Evolutionary conservation across 1,284 basidiomycete species (phyloP), one percentile per base, ranked within the genome.

Genomic region (Prillingera fragicola): DNA sequence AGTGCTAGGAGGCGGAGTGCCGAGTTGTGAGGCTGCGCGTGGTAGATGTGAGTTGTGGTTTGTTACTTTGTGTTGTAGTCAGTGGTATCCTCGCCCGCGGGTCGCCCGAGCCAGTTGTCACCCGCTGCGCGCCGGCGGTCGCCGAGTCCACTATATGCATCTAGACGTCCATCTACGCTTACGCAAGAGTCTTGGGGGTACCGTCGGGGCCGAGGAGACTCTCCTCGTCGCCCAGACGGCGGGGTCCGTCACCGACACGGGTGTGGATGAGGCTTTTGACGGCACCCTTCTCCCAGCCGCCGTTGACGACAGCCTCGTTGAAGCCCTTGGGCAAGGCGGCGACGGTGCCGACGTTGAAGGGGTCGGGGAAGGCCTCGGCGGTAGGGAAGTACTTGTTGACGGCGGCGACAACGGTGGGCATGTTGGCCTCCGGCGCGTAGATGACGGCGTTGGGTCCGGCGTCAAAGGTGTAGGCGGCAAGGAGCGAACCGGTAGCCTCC

Each of bases 361-460:
- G 80, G 68, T 91, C 86, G 62, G 82, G 78, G 73, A 89, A 89
- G 4, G 75, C 69, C 12, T 80, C 76, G 13, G 75, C 73, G 54
- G 87, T 85, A 0, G 90, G 89, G 78, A 96, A 95, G 72, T 84
- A 94, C 45, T 76, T 73, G 43, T 83, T 73, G 57, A 95, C 78
- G 51, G 88, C 70, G 59, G 80, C 75, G 31, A 90, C 74, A 56
- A 96, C 83, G 70, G 83, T 79, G 54, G 79, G 78, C 63, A 92
- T 76, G 72, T 91, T 81, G 58, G 80, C 77, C 65, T 85, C 78
- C 17, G 81, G 80, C 0, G 90, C 80, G 72, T 98, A 99, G 61
- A 99, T 90, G 59, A 99, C 95, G 1, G 94, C 94, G 73, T 99
- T 99, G 25, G 95, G 95, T 28, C 94, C 94, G 0, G 94, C 95